Base-by-base conservation (phyloP, 164 flowering plant species). In the Kalanchoe fedtschenkoi region DNA sequence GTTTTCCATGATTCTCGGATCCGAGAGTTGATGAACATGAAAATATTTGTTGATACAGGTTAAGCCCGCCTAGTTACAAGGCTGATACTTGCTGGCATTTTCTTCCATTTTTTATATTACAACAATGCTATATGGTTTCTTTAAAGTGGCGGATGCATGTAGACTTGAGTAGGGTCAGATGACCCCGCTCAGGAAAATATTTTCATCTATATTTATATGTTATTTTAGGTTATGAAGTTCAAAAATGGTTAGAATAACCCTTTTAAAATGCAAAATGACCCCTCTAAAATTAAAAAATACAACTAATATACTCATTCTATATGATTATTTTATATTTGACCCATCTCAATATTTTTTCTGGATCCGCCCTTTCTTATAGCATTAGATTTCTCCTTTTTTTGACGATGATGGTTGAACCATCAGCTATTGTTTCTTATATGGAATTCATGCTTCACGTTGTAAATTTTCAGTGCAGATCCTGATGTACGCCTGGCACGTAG, bases 41-140 rank as follows among this genome's bases (percentile, higher is more conserved):
- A 93, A 85, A 86, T 93, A 70, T 93, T 93, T 78, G 98, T 93
- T 68, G 97, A 89, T 81, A 85, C 96, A 89, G 98, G 98, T 93
- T 78, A 63, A 55, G 62, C 59, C 35, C 58, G n/a, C 42, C 34
- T 26, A 11, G 32, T 15, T 13, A 35, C 41, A 17, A 24, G n/a
- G n/a, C n/a, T 34, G 15, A 15, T 29, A n/a, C n/a, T n/a, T n/a
- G n/a, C n/a, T n/a, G 11, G 11, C 14, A 53, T 53, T 53, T 29
- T 22, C 58, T 17, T 55, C 17, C 34, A 55, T 5, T 55, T 55
- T 16, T 4, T 53, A 53, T 4, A 21, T 53, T 53, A n/a, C n/a
- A n/a, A n/a, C n/a, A n/a, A n/a, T n/a, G n/a, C n/a, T n/a, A n/a
- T n/a, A n/a, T n/a, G n/a, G n/a, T n/a, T n/a, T n/a, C n/a, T n/a